Evolutionary conservation across 345 rosid genomes (phyloP).

Genomic region (Brassica rapa): DNA sequence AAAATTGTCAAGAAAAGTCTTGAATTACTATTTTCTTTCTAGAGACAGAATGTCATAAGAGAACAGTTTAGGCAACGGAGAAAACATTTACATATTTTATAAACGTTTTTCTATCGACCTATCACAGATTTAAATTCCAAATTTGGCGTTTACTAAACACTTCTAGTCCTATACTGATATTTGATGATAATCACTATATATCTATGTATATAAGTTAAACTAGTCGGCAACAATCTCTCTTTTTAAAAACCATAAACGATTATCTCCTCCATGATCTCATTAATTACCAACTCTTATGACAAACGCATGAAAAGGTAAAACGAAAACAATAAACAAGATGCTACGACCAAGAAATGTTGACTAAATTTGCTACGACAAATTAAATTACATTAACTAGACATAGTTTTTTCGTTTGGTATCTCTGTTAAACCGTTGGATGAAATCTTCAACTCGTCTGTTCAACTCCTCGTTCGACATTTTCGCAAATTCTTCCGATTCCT

Average conservation of each 20-base stretch:
- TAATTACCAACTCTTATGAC: slow-evolving; percentile 29
- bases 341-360: background rate
- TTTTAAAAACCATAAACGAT: background rate
- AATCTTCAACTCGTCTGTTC: slow-evolving; percentile 75
- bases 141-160: background rate
- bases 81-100: background rate
- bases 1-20: background rate
- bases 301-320: background rate
- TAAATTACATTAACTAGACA: background rate
- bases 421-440: slow-evolving; percentile 59
- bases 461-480: slow-evolving; percentile 73
- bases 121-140: background rate
- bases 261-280: slow-evolving; percentile 17
- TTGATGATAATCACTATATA: too few species aligned
- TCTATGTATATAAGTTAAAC: too few species aligned
- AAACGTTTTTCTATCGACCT: background rate
- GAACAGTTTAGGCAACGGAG: background rate
- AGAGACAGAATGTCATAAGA: background rate
- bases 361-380: slow-evolving; percentile 9
- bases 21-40: background rate
- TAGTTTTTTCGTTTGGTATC: slow-evolving; percentile 56
- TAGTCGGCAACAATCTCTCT: too few species aligned
- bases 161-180: background rate
- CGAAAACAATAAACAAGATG: background rate
- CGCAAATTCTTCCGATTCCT: slow-evolving; percentile 54